Base-by-base conservation (phyloP, 2,329 filamentous ascomycete genomes). In the Knoxdaviesia capensis region DNA sequence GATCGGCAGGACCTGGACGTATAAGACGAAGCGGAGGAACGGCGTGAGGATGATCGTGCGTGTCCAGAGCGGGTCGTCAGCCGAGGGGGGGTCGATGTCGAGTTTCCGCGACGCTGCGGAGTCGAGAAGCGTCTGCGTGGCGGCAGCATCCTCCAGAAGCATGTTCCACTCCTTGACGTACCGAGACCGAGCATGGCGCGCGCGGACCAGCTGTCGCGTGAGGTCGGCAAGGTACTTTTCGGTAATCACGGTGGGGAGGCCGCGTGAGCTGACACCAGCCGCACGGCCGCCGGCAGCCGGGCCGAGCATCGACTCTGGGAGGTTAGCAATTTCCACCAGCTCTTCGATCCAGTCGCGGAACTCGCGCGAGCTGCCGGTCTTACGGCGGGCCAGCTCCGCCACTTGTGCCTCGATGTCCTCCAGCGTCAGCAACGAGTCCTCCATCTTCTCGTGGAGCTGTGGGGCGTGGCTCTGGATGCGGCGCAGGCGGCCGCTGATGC, bases 301-400 rank as follows among this genome's bases (percentile, higher is more conserved):
- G 42, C 65, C 60, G 3, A 69, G 64, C 36, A 64, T 63, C 4
- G 65, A 62, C 49, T 88, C 83, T 2, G 77, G 72, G 5, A 84
- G 58, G 50, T 72, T 77, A 38, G 77, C 76, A 48, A 79, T 73
- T 48, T 96, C 88, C 3, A 75, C 77, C 32, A 98, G 64, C 54
- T 98, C 90, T 49, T 96, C 88, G 48, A 98, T 93, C 90, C 90
- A 98, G 50, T 94, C 87, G 49, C 78, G 74, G 53, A 87, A 90
- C 36, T 80, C 71, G 43, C 66, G 64, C 5, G 83, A 77, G 29
- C 76, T 82, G 10, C 81, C 84, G 3, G 74, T 78, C 63, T 94
- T 94, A 49, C 86, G 74, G 48, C 78, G 75, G 48, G 78, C 75
- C 36, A 98, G 66, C 55, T 90, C 82, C 20, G 70, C 61, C 3